A percentile compares a stretch with the other conserved stretches of the same genome.
Evolutionary conservation across 257 asterid species (phyloP).

Genomic region (Orobanche coerulescens): DNA sequence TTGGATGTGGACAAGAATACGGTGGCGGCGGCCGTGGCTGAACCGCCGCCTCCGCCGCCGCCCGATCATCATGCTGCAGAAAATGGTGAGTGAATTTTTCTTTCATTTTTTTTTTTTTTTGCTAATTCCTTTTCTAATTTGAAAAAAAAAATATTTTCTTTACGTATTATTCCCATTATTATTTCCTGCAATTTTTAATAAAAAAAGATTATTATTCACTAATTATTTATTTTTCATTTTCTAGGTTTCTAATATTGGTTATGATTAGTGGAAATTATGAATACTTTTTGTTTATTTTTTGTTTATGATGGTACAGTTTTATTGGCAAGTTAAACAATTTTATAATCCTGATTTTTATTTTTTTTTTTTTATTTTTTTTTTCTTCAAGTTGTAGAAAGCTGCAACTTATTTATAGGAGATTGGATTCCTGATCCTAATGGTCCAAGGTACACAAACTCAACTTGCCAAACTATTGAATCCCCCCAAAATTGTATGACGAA

Average conservation of each 20-base stretch:
- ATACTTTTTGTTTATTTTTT: no score
- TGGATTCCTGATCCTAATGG: conserved; percentile 58
- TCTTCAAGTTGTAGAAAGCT: conserved; percentile 32
- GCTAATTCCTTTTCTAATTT: no score
- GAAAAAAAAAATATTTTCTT: no score
- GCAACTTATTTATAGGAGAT: conserved; percentile 61
- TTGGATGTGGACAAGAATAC: conserved; percentile 11
- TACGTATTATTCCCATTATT: no score
- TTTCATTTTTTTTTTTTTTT: not conserved
- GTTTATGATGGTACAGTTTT: not conserved
- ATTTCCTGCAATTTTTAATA: no score
- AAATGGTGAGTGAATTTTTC: conserved; percentile 22
- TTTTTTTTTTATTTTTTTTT: not conserved
- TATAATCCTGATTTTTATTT: not conserved
- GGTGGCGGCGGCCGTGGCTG: conserved; percentile 8
- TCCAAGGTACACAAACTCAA: conserved; percentile 50
- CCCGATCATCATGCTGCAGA: conserved; percentile 5
- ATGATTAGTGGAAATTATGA: no score
- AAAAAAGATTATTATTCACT: no score
- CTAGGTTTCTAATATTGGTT: not conserved
- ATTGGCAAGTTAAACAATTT: not conserved
- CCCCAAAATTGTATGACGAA: conserved; percentile 75
- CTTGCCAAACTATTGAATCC: conserved; percentile 48
- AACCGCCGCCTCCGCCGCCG: conserved; percentile 23
- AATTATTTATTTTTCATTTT: no score